Evolutionary conservation across 2,329 filamentous ascomycete genomes (phyloP).

Genomic region (Penicillium thymicola): DNA sequence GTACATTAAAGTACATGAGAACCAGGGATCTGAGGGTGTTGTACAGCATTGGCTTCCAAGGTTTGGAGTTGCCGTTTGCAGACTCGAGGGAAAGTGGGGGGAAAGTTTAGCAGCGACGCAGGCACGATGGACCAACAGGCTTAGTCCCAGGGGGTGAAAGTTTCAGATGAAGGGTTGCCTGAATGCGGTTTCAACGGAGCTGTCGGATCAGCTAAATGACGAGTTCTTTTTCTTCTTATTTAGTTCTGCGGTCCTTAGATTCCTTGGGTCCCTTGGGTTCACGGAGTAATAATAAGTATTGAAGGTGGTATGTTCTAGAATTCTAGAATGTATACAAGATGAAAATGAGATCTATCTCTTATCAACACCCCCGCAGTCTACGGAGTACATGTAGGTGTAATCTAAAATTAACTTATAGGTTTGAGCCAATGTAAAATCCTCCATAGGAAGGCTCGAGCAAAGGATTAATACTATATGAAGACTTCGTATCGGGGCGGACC

Average conservation of each 20-base stretch:
- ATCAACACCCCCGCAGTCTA: constrained; percentile 2
- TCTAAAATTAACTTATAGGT: constrained; percentile 8
- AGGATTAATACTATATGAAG: neutral
- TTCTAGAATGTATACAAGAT: neutral
- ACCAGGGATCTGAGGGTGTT: constrained; percentile 13
- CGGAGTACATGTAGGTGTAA: neutral
- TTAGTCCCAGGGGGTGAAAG: constrained; percentile 4
- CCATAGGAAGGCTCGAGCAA: constrained; percentile 8
- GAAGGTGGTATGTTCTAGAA: neutral
- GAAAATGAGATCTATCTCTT: constrained; percentile 1
- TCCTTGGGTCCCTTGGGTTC: neutral
- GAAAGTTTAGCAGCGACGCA: constrained; percentile 7
- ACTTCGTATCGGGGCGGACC: constrained; percentile 17
- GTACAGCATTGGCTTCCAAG: constrained; percentile 2
- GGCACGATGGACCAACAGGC: constrained; percentile 5
- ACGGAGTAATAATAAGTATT: neutral
- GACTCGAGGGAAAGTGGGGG: neutral
- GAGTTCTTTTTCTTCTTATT: constrained; percentile 1
- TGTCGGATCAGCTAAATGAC: constrained; percentile 3
- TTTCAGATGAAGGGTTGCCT: constrained; percentile 6
- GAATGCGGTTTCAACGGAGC: constrained; percentile 8
- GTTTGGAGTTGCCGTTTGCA: constrained; percentile 10
- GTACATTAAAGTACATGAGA: constrained; percentile 11
- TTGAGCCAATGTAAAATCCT: constrained; percentile 4
- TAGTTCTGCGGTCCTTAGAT: neutral